phyloP scores from a whole-genome alignment of 805 yeast genomes.

The Blastobotrys peoriensis region DNA sequence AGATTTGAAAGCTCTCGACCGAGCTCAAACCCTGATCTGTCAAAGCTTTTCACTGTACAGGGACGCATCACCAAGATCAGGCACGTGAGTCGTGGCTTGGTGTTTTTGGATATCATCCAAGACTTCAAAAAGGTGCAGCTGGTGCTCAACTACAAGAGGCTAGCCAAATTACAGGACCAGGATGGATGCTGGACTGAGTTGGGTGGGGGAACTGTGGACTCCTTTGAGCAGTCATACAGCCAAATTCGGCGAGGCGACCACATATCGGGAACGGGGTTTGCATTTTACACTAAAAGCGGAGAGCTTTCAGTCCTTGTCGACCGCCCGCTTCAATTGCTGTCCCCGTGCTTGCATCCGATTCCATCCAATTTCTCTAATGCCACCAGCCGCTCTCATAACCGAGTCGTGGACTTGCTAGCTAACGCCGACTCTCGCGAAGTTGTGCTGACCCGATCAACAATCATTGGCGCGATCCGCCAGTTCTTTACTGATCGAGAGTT shows the following conservation, averaged over 20 bases:
- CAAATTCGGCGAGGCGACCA: constrained; percentile 66
- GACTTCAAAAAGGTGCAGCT: constrained; percentile 56
- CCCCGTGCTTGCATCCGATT: constrained; percentile 65
- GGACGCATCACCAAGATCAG: constrained; percentile 60
- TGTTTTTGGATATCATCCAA: constrained; percentile 63
- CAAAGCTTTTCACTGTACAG: constrained; percentile 29
- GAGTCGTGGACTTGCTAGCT: constrained; percentile 69
- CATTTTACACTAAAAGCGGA: constrained; percentile 71
- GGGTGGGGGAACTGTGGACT: constrained; percentile 31
- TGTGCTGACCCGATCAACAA: constrained; percentile 46
- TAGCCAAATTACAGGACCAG: constrained; percentile 22
- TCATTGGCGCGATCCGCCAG: constrained; percentile 49
- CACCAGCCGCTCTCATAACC: constrained; percentile 53
- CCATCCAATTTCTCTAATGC: constrained; percentile 59
- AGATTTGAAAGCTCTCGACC: constrained; percentile 3
- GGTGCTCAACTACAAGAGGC: constrained; percentile 48
- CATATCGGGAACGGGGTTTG: constrained; percentile 57
- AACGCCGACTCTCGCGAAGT: constrained; percentile 45
- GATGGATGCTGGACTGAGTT: neutral
- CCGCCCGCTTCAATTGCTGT: constrained; percentile 43
- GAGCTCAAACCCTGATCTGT: neutral
- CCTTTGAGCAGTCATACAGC: constrained; percentile 34
- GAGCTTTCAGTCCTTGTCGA: constrained; percentile 66
- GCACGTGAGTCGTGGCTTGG: constrained; percentile 60
- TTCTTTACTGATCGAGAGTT: constrained; percentile 54